Conservation (phyloP, 768 basidiomycete genomes). For the Candolleomyces aberdarensis region DNA sequence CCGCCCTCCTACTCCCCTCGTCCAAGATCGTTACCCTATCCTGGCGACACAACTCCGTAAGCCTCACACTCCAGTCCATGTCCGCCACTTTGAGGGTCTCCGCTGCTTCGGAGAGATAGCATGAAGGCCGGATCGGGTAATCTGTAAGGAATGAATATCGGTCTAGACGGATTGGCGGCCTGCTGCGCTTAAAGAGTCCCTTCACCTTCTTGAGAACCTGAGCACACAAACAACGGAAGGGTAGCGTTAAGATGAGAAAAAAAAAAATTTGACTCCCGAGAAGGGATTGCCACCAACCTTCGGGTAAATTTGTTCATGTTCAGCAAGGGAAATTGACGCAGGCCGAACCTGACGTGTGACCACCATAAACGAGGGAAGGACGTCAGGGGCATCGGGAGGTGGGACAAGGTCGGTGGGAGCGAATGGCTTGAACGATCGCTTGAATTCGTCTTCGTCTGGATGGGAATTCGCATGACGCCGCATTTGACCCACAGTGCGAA, state of each 20-base stretch:
- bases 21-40: not conserved
- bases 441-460: constrained; percentile 28
- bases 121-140: constrained; percentile 39
- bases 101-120: constrained; percentile 34
- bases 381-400: constrained; percentile 36
- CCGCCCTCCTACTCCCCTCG: not conserved
- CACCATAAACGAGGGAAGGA: constrained; percentile 50
- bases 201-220: too few species aligned
- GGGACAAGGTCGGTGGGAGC: constrained; percentile 24
- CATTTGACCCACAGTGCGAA: constrained; percentile 44
- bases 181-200: too few species aligned
- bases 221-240: too few species aligned
- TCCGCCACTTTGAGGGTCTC: not conserved
- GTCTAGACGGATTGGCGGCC: constrained; percentile 15
- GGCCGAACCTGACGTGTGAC: constrained; percentile 41
- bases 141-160: constrained; percentile 53
- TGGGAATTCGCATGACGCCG: constrained; percentile 39
- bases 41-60: not conserved
- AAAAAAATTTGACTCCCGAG: too few species aligned
- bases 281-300: constrained; percentile 37
- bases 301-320: constrained; percentile 48
- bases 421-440: constrained; percentile 32
- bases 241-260: too few species aligned
- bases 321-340: constrained; percentile 44
- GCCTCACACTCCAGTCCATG: not conserved